Base-by-base conservation (phyloP, 2,329 filamentous ascomycete genomes). In the Pseudocercospora crystallina region DNA sequence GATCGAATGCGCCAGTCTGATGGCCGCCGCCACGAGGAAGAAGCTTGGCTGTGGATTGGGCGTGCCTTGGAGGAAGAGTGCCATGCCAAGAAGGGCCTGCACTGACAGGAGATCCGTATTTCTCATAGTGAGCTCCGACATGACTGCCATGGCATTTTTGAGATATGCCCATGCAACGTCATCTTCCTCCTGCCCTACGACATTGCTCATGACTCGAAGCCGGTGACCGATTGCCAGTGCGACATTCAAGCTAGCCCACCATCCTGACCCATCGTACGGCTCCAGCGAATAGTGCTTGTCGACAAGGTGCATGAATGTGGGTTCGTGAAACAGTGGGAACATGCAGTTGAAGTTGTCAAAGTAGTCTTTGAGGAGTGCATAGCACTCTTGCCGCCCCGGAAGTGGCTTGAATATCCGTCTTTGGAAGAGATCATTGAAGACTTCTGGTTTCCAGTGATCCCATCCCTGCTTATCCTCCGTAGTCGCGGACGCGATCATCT, bases 271-370 rank as follows among this genome's bases (percentile, higher is more conserved):
- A 67, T 95, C 86, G 60, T 96, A 97, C 0, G 92, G 92, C 60
- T 97, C 89, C 43, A 84, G 77, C 0, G 90, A 95, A 71, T 97
- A 99, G 68, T 97, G 92, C 61, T 87, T 84, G 65, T 97, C 90
- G 30, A 96, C 90, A 5, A 97, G 78, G 66, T 96, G 91, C 90
- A 97, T 97, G 67, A 99, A 99, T 0, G 94, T 97, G 1, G 92
- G 91, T 69, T 96, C 91, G 70, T 99, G 94, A 65, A 96, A 99
- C 3, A 99, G 78, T 5, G 94, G 94, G 66, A 97, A 96, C 82
- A 97, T 92, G 82, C 90, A 94, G 75, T 99, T 99, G 79, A 99
- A 97, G 72, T 96, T 96, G 65, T 95, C 89, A 61, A 99, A 99
- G 66, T 87, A 99, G 70, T 99, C 94, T 70, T 87, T 90, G 54